Base-by-base conservation (phyloP, 805 yeast genomes). In the Kregervanrija pseudodelftensis region DNA sequence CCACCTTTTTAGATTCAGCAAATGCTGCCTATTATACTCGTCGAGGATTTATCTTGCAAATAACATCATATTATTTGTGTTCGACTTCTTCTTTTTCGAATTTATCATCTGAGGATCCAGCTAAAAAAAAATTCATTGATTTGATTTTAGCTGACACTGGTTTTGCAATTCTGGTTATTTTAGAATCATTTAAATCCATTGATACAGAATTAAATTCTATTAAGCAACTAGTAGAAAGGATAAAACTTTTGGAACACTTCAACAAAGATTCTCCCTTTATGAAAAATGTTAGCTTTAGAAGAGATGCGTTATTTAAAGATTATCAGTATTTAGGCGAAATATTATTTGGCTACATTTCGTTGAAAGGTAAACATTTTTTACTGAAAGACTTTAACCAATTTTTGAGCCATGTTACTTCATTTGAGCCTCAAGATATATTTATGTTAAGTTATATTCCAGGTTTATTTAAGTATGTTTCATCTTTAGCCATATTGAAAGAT, bases 301-400 rank as follows among this genome's bases (percentile, higher is more conserved):
- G 88, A 49, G 77, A 76, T 45, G 79, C 78, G 50, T 67, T 86
- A 30, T 72, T 78, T 42, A 69, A 68, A 41, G 81, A 82, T 53
- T 93, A 89, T 59, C 95, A 87, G 54, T 57, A 72, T 2, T 63
- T 90, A 44, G 82, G 90, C 37, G 85, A 80, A 58, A 68, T 86
- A 1, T 65, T 83, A 7, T 76, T 61, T 52, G 81, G 83, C 2
- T 60, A 77, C 37, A 66, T 73, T 8, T 65, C 67, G 2, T 66
- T 30, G 8, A 14, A 16, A 12, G n/a, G 9, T 8, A 66, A 34
- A 66, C 68, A 35, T 51, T 60, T 34, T 64, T 62, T 8, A 50
- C 61, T 56, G 8, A 59, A 64, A 0, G 61, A 69, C 5, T 73
- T 73, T 53, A 51, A 56, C 13, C 56, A 61, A 13, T 45, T 82